Conservation (phyloP, 1,139 yeast species). For the Candida glucosophila region DNA sequence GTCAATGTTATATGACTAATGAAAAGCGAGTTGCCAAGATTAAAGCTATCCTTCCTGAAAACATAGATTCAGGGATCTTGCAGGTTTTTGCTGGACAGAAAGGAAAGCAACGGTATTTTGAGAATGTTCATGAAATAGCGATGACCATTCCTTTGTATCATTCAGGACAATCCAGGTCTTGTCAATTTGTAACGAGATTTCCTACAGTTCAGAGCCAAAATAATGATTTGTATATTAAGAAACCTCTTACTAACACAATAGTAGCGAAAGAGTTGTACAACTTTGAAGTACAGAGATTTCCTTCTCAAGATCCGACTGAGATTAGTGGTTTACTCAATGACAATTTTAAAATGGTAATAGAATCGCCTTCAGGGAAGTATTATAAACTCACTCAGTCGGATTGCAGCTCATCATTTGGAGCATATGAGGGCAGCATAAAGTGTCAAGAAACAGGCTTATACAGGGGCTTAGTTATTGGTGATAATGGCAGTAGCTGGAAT, state of each 20-base stretch:
- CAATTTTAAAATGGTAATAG: constrained; percentile 56
- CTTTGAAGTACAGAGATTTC: constrained; percentile 59
- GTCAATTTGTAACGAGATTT: constrained; percentile 58
- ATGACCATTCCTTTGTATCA: constrained; percentile 75
- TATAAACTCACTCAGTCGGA: constrained; percentile 49
- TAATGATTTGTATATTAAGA: constrained; percentile 71
- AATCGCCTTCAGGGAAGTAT: constrained; percentile 78
- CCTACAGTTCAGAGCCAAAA: constrained; percentile 63
- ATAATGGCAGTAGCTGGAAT: constrained; percentile 77
- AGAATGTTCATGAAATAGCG: constrained; percentile 61
- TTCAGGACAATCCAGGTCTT: constrained; percentile 50
- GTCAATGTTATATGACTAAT: constrained; percentile 69
- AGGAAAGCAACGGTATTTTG: constrained; percentile 52
- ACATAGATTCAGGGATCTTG: constrained; percentile 59
- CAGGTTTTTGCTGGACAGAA: constrained; percentile 68
- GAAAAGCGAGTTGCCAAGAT: constrained; percentile 62
- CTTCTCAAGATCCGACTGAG: constrained; percentile 43
- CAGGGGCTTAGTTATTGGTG: constrained; percentile 76
- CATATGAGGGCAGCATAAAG: constrained; percentile 50
- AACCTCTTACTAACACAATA: constrained; percentile 71
- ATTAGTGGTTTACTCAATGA: constrained; percentile 29
- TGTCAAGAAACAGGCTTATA: constrained; percentile 72
- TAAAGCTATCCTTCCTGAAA: constrained; percentile 73
- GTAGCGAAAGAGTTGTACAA: constrained; percentile 49
- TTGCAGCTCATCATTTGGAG: constrained; percentile 36